A percentile compares a stretch with the other conserved stretches of the same genome.
phyloP scores from a whole-genome alignment of 2,329 filamentous ascomycete species.

The Fusarium newnesense region DNA sequence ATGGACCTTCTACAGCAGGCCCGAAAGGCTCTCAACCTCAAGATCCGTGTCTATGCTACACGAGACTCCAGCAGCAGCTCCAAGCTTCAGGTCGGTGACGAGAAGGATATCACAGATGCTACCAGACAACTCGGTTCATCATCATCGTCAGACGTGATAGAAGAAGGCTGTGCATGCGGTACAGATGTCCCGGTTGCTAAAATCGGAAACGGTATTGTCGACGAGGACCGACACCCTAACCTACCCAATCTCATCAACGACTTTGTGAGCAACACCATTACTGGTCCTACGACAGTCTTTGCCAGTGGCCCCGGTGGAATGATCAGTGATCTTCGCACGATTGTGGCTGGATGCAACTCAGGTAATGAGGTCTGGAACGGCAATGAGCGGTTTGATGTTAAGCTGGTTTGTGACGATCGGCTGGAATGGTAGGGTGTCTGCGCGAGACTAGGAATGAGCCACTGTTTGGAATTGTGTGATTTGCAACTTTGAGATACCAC shows the following conservation, averaged over 20 bases:
- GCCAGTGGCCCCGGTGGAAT: conserved; percentile 70
- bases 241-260: conserved; percentile 56
- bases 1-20: conserved; percentile 58
- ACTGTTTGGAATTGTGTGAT: conserved; percentile 12
- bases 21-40: conserved; percentile 54
- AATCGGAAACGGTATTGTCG: conserved; percentile 43
- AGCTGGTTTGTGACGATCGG: conserved; percentile 69
- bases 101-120: conserved; percentile 21
- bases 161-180: conserved; percentile 41
- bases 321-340: conserved; percentile 65
- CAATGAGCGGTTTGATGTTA: conserved; percentile 65
- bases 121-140: conserved; percentile 36
- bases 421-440: conserved; percentile 57
- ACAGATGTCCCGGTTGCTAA: conserved; percentile 45
- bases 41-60: conserved; percentile 69
- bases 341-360: conserved; percentile 65
- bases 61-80: conserved; percentile 52
- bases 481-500: conserved; percentile 39
- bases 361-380: conserved; percentile 66
- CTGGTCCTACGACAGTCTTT: conserved; percentile 65
- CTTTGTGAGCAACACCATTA: conserved; percentile 59
- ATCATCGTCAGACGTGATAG: conserved; percentile 39
- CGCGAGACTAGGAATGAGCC: not conserved
- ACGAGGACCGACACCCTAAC: conserved; percentile 56
- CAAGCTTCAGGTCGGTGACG: conserved; percentile 38